Base-by-base conservation (phyloP, 805 yeast species). In the Tetrapisispora pingtungensis region DNA sequence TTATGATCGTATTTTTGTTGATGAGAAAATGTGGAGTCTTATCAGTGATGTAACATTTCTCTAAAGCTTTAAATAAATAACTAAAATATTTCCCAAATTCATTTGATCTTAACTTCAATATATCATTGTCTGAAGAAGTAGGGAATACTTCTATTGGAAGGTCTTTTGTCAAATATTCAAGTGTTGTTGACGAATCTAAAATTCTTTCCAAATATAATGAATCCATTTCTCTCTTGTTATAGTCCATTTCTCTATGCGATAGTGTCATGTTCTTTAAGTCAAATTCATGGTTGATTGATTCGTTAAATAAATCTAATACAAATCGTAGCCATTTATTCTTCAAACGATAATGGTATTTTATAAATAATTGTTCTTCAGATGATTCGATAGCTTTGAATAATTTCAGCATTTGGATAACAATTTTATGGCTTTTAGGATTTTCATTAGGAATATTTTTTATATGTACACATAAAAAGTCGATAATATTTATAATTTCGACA, bases 11-110 rank as follows among this genome's bases (percentile, higher is more conserved):
- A 2, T 75, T 65, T 53, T 81, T 79, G 54, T 79, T 81, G 50
- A 59, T 64, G 18, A 65, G 49, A 5, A 67, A 58, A 2, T 62
- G 48, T 2, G 70, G 62, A 44, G 56, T 62, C 7, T 47, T 47
- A 1, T 64, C 66, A 6, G 48, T 42, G 27, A 55, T 51, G 10
- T 65, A 53, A 37, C 56, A 58, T 45, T 57, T 65, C 41, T 68
- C 71, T 36, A 68, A 48, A 10, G 71, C 71, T 43, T 64, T 64
- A 33, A 68, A 46, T n/a, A 82, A 54, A 64, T 80, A 53, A 71
- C 78, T 77, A 59, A 81, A 83, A 55, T 80, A 81, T 48, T 79
- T 80, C 3, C 81, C 78, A 62, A 83, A 83, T n/a, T 77, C 70
- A 41, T 80, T 73, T 26, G 76, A 75, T 51, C 74, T 74, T 32